Percentiles rank a stretch among this genome's conserved stretches.
These are phyloP conservation scores for Penicillium alfredii DNA, from an alignment of 495 filamentous ascomycete species.

Conservation along the genomic window DNA sequence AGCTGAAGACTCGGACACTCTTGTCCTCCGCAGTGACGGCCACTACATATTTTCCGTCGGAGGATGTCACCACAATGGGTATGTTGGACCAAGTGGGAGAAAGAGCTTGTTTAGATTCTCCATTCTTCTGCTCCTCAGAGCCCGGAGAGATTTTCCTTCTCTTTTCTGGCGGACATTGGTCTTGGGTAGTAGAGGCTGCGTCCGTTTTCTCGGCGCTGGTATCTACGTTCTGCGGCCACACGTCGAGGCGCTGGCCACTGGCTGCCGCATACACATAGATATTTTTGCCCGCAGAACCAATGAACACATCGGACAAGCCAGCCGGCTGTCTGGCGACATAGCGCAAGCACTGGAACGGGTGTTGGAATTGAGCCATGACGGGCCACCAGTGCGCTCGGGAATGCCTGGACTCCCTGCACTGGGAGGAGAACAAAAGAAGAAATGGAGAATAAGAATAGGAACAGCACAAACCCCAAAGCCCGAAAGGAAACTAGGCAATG, in stretches of 20 bases:
- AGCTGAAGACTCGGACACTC: constrained; percentile 71
- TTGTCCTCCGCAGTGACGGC: constrained; percentile 87
- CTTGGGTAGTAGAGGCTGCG: constrained; percentile 20
- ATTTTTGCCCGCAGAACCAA: constrained; percentile 51
- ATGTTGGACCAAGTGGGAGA: constrained; percentile 43
- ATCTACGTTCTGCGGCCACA: constrained; percentile 44
- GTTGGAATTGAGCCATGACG: constrained; percentile 34
- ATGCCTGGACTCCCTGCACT: too few relatives aligned
- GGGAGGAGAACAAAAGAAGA: too few relatives aligned
- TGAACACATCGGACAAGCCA: constrained; percentile 33
- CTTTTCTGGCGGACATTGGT: constrained; percentile 45
- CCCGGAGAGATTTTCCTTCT: constrained; percentile 40
- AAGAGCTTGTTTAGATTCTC: constrained; percentile 16
- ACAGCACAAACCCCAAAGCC: too few relatives aligned
- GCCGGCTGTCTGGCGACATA: constrained; percentile 32
- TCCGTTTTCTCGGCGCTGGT: constrained; percentile 13
- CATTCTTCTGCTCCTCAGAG: constrained; percentile 16
- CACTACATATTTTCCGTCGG: constrained; percentile 60
- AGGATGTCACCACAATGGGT: constrained; percentile 50
- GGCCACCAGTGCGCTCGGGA: background rate
- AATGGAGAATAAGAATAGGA: too few relatives aligned
- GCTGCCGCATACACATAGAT: constrained; percentile 46
- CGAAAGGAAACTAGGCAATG: too few relatives aligned
- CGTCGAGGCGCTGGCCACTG: constrained; percentile 38
- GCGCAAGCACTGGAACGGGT: constrained; percentile 50